A percentile compares a stretch with the other conserved stretches of the same genome.
Conservation (phyloP, 208 protist species). For the Vickermania spadyakhi region DNA sequence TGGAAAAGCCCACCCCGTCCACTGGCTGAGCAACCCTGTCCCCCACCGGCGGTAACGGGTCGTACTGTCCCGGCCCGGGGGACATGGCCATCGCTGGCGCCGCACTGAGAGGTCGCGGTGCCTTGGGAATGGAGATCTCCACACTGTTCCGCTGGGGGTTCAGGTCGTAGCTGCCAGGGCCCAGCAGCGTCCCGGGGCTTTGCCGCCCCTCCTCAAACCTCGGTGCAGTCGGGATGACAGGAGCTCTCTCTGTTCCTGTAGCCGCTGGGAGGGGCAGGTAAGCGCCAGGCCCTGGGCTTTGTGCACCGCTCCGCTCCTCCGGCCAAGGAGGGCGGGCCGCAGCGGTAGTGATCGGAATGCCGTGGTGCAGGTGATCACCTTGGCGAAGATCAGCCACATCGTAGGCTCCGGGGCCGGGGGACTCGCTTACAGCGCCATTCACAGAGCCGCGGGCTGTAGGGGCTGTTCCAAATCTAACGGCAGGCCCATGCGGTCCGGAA, state of each 20-base stretch:
- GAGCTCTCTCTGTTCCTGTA: neutral
- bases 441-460: neutral
- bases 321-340: neutral
- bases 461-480: slow-evolving; percentile 11
- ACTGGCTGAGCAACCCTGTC: neutral
- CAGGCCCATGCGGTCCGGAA: neutral
- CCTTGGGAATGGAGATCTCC: no score
- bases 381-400: neutral
- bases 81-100: no score
- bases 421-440: neutral
- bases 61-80: slow-evolving; percentile 2
- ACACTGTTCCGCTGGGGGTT: neutral
- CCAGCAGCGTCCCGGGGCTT: slow-evolving; percentile 10
- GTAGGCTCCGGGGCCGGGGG: slow-evolving; percentile 17
- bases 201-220: no score
- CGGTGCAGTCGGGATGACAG: neutral
- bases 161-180: slow-evolving; percentile 34
- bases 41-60: neutral
- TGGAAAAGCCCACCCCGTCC: neutral
- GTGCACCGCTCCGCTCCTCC: neutral
- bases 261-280: slow-evolving; percentile 4
- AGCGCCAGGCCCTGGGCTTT: slow-evolving; percentile 15
- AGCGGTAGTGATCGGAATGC: neutral
- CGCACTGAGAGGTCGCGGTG: no score
- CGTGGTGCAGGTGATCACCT: neutral